Percentiles rank a stretch among this genome's conserved stretches.
These are phyloP conservation scores for Pisolithus orientalis DNA, from an alignment of 768 basidiomycete genomes.

Conservation along the genomic window DNA sequence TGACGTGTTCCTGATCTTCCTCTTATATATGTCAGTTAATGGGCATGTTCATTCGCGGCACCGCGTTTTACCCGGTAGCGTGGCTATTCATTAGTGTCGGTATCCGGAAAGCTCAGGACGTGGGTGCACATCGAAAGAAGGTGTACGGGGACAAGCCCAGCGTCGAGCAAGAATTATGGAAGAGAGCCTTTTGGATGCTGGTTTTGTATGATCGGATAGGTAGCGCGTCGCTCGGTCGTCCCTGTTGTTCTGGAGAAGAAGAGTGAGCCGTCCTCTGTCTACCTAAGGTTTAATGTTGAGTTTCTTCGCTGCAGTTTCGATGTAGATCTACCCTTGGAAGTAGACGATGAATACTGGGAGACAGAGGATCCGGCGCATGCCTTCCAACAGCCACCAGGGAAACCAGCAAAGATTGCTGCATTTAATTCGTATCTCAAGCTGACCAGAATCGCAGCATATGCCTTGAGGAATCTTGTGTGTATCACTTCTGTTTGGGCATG, in stretches of 20 bases:
- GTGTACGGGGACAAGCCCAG: conserved; percentile 42
- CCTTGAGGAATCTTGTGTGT: conserved; percentile 61
- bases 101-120: conserved; percentile 61
- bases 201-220: conserved; percentile 53
- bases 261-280: conserved; percentile 40
- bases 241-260: conserved; percentile 55
- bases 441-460: conserved; percentile 63
- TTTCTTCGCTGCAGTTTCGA: conserved; percentile 59
- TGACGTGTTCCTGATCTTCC: conserved; percentile 5
- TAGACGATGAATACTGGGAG: conserved; percentile 80
- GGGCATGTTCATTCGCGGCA: conserved; percentile 49
- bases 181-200: conserved; percentile 72
- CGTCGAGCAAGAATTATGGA: conserved; percentile 67
- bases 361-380: conserved; percentile 38
- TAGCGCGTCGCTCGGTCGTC: conserved; percentile 48
- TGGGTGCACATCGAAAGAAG: conserved; percentile 68
- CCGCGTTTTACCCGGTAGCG: conserved; percentile 39
- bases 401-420: conserved; percentile 49
- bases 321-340: conserved; percentile 72
- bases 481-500: conserved; percentile 2
- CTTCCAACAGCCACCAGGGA: conserved; percentile 62
- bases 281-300: background rate
- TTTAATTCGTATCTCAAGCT: conserved; percentile 65
- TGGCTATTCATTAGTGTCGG: conserved; percentile 54
- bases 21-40: conserved; percentile 35